Evolutionary conservation across 116 monocot genomes (phyloP), one percentile per base, ranked within the genome.

Genomic region (Cymodocea nodosa): DNA sequence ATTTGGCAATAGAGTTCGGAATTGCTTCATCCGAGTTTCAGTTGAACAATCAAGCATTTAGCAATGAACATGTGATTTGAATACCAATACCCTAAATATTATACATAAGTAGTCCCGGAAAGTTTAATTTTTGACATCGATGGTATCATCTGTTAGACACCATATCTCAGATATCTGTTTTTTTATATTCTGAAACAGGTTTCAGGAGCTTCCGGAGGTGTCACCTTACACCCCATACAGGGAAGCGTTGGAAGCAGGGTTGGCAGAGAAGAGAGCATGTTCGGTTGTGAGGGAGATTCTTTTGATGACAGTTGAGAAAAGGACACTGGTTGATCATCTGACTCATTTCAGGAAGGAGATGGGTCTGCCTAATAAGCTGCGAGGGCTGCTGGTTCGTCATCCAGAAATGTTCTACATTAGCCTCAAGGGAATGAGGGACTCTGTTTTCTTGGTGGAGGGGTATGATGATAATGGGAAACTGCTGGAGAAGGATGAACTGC

Each of bases 341-440:
- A 86, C 88, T 15, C 91, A 91, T 55, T 85, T 92, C 49, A 62
- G 97, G 74, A 82, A 75, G 75, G 97, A 91, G 30, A 82, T 91
- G 9, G 80, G 85, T 58, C 68, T 98, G 77, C 88, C 97, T 3
- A 89, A 92, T 73, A 74, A 78, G 65, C 77, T 98, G 48, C 49
- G 86, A 30, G 84, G 70, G n/a, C 52, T 98, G 92, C 75, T 98
- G 72, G 74, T 89, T 50, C 70, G 97, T 16, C 97, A 98, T 66
- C 97, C 92, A 48, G 97, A 98, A 75, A 71, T 98, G 88, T 98
- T 98, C 74, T 98, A 92, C 39, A 83, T 98, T 16, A 92, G 97
- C 53, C n/a, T 92, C 0, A 92, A 88, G 71, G 97, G 97, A 70
- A 23, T 68, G 76, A 75, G 97, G 52, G 73, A 98, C 68, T 92